Evolutionary conservation across 2,329 filamentous ascomycete genomes (phyloP), one percentile per base, ranked within the genome.

Genomic region (Fusarium musae): DNA sequence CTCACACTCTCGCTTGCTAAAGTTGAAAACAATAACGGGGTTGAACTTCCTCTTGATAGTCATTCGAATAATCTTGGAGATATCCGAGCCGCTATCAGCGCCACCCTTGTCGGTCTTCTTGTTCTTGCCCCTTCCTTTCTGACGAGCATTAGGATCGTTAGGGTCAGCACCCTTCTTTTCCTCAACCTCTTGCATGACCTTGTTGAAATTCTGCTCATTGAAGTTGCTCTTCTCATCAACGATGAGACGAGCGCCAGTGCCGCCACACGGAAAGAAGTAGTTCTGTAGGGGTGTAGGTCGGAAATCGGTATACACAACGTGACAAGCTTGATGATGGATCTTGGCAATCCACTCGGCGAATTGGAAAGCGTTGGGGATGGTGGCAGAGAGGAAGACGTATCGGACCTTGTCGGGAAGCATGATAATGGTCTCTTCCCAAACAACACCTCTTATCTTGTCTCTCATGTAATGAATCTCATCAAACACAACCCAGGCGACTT

Each of bases 361-460:
- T 82, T 99, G 96, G 90, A 98, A 98, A 59, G 96, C 95, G 80
- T 99, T 99, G 61, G 96, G 96, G 72, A 99, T 99, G 4, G 97
- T 99, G 72, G 96, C 96, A 37, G 97, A 99, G 69, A 99, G 86
- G 83, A 99, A 99, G 63, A 99, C 97, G 80, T 98, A 99, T 84
- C 95, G 93, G 75, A 99, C 97, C 88, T 99, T 98, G 86, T 99
- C 96, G 8, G 96, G 96, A 36, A 99, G 87, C 75, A 99, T 88
- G 79, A 99, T 99, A 80, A 99, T 98, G 43, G 96, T 98, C 85
- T 99, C 96, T 82, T 99, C 96, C 96, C 96, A 99, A 5, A 99
- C 96, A 2, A 99, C 96, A 86, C 96, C 96, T 83, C 96, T 90
- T 57, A 91, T 89, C 83, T 97, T 97, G 83, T 99, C 96, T 79